phyloP scores from a whole-genome alignment of 2,329 filamentous ascomycete species.

The Calcarisporium arbuscula region DNA sequence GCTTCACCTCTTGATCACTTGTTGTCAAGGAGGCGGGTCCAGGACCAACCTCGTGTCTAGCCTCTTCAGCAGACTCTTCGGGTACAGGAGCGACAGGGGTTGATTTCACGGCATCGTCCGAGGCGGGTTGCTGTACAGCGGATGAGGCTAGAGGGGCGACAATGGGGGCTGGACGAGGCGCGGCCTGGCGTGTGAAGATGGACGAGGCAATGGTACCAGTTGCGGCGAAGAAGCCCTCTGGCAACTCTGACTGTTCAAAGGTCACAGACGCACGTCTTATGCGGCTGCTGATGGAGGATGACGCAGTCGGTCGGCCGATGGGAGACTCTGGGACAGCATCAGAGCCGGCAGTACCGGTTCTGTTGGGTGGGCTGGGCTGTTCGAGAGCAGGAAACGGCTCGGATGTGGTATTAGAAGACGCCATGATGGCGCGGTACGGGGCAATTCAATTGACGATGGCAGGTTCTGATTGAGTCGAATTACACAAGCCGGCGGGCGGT shows the following conservation, averaged over 20 bases:
- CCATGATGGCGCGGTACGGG: too few relatives aligned
- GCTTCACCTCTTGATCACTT: conserved; percentile 13
- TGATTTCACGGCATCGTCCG: background rate
- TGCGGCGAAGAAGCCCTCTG: conserved; percentile 41
- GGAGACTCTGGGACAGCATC: too few relatives aligned
- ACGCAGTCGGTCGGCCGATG: conserved; percentile 22
- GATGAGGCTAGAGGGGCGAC: conserved; percentile 14
- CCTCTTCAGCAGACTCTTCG: conserved; percentile 3
- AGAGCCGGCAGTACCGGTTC: too few relatives aligned
- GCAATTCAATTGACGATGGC: too few relatives aligned
- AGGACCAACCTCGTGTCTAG: conserved; percentile 10
- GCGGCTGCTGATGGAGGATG: conserved; percentile 24
- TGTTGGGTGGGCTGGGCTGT: too few relatives aligned
- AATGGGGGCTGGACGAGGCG: conserved; percentile 10
- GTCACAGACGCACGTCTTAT: conserved; percentile 25
- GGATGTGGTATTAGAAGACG: too few relatives aligned
- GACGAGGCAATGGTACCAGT: conserved; percentile 39
- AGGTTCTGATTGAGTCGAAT: too few relatives aligned
- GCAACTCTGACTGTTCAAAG: conserved; percentile 41
- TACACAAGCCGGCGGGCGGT: too few relatives aligned
- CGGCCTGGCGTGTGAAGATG: conserved; percentile 21
- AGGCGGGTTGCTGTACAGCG: conserved; percentile 4
- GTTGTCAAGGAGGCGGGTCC: conserved; percentile 14
- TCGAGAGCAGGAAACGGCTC: too few relatives aligned
- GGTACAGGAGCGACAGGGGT: conserved; percentile 1